These are phyloP conservation scores for Apiospora pterosperma DNA, from an alignment of 2,329 filamentous ascomycete genomes.

Conservation along the genomic window DNA sequence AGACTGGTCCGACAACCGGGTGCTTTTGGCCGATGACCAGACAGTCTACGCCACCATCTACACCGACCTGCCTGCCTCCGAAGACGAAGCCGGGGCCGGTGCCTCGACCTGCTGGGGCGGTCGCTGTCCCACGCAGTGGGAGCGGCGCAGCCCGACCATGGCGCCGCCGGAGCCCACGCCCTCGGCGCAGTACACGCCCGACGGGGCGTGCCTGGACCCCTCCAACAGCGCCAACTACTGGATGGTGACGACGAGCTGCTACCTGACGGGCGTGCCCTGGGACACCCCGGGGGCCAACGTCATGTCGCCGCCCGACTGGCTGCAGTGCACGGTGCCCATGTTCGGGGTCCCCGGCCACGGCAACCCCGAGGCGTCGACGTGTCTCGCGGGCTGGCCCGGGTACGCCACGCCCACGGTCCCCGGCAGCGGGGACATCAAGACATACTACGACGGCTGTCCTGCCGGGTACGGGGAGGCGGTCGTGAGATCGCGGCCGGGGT, in stretches of 20 bases:
- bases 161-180: not conserved
- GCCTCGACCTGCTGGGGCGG: constrained; percentile 5
- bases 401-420: not conserved
- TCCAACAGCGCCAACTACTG: not conserved
- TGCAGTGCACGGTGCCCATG: not conserved
- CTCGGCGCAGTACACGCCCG: not conserved
- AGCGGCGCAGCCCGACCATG: too few relatives aligned
- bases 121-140: too few relatives aligned
- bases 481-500: not conserved
- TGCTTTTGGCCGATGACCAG: constrained; percentile 1
- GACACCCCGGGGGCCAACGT: not conserved
- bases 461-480: not conserved
- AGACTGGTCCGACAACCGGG: not conserved
- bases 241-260: not conserved
- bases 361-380: not conserved
- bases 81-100: too few relatives aligned
- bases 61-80: not conserved
- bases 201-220: not conserved
- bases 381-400: not conserved
- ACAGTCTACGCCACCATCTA: not conserved
- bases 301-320: not conserved
- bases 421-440: not conserved
- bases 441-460: constrained; percentile 13
- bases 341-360: constrained; percentile 13
- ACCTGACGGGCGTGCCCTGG: not conserved